Evolutionary conservation across 768 basidiomycete genomes (phyloP).

Genomic region (Lyophyllum semitale): DNA sequence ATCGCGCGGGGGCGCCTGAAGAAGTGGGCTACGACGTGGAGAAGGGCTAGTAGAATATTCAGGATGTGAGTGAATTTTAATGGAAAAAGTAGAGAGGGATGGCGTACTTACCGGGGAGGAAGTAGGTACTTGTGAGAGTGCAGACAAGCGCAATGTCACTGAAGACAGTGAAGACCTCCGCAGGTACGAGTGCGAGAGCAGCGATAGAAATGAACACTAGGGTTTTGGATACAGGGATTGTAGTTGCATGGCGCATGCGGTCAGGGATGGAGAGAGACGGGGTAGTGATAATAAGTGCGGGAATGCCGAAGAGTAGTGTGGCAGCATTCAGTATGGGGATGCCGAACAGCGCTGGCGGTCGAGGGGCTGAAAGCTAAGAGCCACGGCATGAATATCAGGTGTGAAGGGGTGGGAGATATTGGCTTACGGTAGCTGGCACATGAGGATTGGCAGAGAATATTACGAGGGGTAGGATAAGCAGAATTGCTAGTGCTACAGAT

Average conservation of each 20-base stretch:
- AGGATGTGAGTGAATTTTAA: neutral
- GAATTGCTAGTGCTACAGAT: conserved; percentile 48
- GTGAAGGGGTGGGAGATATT: neutral
- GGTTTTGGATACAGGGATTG: conserved; percentile 48
- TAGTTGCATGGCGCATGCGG: conserved; percentile 37
- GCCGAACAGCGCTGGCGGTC: conserved; percentile 27
- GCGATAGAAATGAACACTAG: conserved; percentile 43
- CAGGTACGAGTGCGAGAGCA: conserved; percentile 47
- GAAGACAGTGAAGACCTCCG: conserved; percentile 36
- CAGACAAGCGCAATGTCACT: conserved; percentile 51
- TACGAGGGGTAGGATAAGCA: conserved; percentile 58
- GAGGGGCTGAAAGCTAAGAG: conserved; percentile 7
- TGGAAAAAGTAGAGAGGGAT: neutral
- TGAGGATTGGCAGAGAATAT: conserved; percentile 53
- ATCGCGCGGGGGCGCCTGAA: conserved; percentile 85
- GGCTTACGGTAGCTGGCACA: conserved; percentile 37
- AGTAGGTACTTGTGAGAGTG: conserved; percentile 58
- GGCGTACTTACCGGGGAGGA: conserved; percentile 53
- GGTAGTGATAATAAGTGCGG: conserved; percentile 56
- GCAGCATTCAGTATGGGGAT: conserved; percentile 47
- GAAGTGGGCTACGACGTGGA: conserved; percentile 83
- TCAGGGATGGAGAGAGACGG: conserved; percentile 54
- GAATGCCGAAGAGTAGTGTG: conserved; percentile 60
- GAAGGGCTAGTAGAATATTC: conserved; percentile 45
- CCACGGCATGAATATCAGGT: neutral